phyloP scores from a whole-genome alignment of 441 rosid genomes.

The Brassica balearica region DNA sequence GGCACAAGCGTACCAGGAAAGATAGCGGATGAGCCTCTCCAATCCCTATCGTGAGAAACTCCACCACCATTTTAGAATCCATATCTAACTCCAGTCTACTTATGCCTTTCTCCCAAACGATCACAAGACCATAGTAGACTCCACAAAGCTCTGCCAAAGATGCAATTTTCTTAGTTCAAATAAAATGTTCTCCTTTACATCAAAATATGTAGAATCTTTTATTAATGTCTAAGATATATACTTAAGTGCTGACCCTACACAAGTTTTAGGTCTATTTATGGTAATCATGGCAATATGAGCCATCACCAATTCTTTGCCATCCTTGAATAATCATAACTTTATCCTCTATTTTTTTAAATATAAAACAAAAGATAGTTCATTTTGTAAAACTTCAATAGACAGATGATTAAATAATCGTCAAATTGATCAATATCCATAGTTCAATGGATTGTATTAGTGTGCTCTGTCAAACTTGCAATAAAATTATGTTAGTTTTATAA shows the following conservation, averaged over 20 bases:
- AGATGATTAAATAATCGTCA: neutral
- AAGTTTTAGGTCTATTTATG: slow-evolving; percentile 25
- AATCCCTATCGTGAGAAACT: too few species aligned
- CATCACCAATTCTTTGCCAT: slow-evolving; percentile 5
- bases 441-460: neutral
- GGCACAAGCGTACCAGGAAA: too few species aligned
- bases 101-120: too few species aligned
- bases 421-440: neutral
- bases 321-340: slow-evolving; percentile 14
- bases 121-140: too few species aligned
- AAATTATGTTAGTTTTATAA: neutral
- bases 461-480: neutral
- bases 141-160: too few species aligned
- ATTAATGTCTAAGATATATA: too few species aligned
- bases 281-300: slow-evolving; percentile 1
- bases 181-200: neutral
- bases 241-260: slow-evolving; percentile 4
- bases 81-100: too few species aligned
- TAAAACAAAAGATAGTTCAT: neutral
- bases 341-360: neutral
- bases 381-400: neutral
- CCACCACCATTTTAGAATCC: too few species aligned
- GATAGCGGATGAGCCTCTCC: too few species aligned
- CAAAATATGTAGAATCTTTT: neutral
- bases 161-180: neutral